These are phyloP conservation scores for Cucumis hystrix DNA, from an alignment of 306 rosid genomes.

Conservation along the genomic window DNA sequence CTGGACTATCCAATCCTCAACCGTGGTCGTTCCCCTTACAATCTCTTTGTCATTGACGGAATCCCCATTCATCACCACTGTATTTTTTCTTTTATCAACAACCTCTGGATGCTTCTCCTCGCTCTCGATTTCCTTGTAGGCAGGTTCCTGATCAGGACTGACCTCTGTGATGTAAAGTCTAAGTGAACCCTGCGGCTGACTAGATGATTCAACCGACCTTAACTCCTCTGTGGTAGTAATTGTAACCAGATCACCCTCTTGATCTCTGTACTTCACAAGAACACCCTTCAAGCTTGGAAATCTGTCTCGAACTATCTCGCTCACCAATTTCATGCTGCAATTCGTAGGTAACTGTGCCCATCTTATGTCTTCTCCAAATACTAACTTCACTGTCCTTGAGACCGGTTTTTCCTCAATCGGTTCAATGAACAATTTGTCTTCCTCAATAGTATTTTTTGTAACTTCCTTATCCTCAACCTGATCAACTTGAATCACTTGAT, in stretches of 20 bases:
- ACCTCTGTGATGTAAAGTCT: slow-evolving; percentile 48
- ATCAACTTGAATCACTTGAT: slow-evolving; percentile 5
- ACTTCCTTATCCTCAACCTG: slow-evolving; percentile 27
- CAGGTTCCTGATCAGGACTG: slow-evolving; percentile 46
- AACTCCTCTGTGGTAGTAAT: slow-evolving; percentile 54
- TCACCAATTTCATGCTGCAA: slow-evolving; percentile 50
- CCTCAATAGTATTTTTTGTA: slow-evolving; percentile 17
- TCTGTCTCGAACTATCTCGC: slow-evolving; percentile 51
- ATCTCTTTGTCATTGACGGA: slow-evolving; percentile 18
- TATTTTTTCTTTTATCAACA: slow-evolving; percentile 8
- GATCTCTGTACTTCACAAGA: slow-evolving; percentile 74
- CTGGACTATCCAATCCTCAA: slow-evolving; percentile 90
- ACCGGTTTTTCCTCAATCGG: slow-evolving; percentile 29
- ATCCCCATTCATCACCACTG: slow-evolving; percentile 25
- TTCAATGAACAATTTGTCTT: slow-evolving; percentile 18
- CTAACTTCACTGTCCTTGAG: slow-evolving; percentile 70
- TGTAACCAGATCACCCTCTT: slow-evolving; percentile 91
- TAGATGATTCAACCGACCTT: slow-evolving; percentile 50
- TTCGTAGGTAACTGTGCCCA: slow-evolving; percentile 62
- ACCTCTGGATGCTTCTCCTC: slow-evolving; percentile 12
- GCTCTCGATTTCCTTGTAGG: slow-evolving; percentile 34
- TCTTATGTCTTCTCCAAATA: slow-evolving; percentile 83
- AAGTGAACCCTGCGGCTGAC: slow-evolving; percentile 40
- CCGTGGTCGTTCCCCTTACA: slow-evolving; percentile 16
- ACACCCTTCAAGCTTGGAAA: slow-evolving; percentile 68